Evolutionary conservation across 306 rosid species (phyloP), one percentile per base, ranked within the genome.

Genomic region (Malus fusca): DNA sequence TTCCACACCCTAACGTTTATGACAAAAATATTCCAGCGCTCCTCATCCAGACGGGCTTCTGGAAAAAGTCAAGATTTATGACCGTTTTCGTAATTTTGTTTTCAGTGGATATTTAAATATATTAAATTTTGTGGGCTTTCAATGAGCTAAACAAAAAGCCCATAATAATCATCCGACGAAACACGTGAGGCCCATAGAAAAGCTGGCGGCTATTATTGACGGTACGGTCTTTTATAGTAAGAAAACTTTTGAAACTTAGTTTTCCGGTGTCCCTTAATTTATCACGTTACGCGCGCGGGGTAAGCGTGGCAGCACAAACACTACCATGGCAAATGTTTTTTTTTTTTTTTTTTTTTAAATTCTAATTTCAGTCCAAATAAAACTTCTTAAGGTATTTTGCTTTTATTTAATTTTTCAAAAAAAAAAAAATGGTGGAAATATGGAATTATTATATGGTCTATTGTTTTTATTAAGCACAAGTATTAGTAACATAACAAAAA

Each of bases 121-220:
- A 35, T 0, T 35, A 35, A 35, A 6, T 35, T 40, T 8, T 21
- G 53, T 55, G 73, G 72, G 75, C 65, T 37, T 33, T 14, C 14
- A 8, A 55, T 43, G 26, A 62, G 77, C 58, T 25, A n/a, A 26
- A 26, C 55, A 40, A 37, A 26, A 74, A 66, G 76, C 78, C 78
- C 78, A 40, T 70, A 14, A 14, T 4, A 46, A 59, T 25, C 60
- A 7, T 74, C 35, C 44, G 48, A 71, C 83, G 6, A 35, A 31
- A 21, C 84, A 75, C 84, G 88, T 81, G 88, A 75, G 68, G 66
- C 64, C 81, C 64, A 78, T 63, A 11, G 68, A 63, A 48, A 73
- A 61, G 18, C 77, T 75, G 79, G 82, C 84, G 78, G 81, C 71
- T 77, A 63, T 69, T 51, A 77, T 53, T 77, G 74, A 68, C 82